Percentiles rank a stretch among this genome's conserved stretches.
Conservation (phyloP, 208 protist genomes). For the Angomonas deanei region DNA sequence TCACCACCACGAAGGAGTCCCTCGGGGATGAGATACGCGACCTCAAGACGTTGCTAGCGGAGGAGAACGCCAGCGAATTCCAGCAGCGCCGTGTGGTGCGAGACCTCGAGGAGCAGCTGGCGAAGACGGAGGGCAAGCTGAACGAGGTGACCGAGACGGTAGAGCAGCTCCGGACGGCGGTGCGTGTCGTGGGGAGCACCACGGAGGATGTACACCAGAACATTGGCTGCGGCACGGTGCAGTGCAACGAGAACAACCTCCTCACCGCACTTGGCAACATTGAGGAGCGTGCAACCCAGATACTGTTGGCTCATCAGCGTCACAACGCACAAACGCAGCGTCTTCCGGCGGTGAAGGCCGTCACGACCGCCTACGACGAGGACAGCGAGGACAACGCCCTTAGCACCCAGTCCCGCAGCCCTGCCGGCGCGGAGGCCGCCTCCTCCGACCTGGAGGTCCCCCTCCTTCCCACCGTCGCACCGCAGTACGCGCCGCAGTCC, state of each 20-base stretch:
- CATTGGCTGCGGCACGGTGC: conserved; percentile 53
- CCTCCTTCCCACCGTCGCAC: conserved; percentile 32
- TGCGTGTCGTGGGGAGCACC: conserved; percentile 52
- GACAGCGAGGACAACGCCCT: conserved; percentile 3
- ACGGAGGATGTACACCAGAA: conserved; percentile 77
- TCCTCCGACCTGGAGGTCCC: conserved; percentile 25
- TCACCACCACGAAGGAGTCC: conserved; percentile 87
- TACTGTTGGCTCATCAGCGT: conserved; percentile 71
- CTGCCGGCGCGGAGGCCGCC: conserved; percentile 21
- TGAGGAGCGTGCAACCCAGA: conserved; percentile 80
- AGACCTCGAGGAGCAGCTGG: conserved; percentile 86
- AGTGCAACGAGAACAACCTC: conserved; percentile 86
- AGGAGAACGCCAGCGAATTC: conserved; percentile 71
- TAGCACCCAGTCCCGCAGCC: background rate
- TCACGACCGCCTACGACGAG: background rate
- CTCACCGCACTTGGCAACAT: conserved; percentile 85
- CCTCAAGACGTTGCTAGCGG: conserved; percentile 70
- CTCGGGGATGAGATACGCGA: conserved; percentile 85
- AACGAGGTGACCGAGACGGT: conserved; percentile 53
- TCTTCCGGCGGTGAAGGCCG: background rate
- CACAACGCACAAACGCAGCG: conserved; percentile 18
- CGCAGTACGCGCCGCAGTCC: conserved; percentile 36
- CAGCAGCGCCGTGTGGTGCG: conserved; percentile 78
- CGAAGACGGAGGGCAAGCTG: conserved; percentile 74
- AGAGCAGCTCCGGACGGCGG: conserved; percentile 42